Conservation (phyloP, 1,139 yeast genomes). For the Diutina ranongensis region DNA sequence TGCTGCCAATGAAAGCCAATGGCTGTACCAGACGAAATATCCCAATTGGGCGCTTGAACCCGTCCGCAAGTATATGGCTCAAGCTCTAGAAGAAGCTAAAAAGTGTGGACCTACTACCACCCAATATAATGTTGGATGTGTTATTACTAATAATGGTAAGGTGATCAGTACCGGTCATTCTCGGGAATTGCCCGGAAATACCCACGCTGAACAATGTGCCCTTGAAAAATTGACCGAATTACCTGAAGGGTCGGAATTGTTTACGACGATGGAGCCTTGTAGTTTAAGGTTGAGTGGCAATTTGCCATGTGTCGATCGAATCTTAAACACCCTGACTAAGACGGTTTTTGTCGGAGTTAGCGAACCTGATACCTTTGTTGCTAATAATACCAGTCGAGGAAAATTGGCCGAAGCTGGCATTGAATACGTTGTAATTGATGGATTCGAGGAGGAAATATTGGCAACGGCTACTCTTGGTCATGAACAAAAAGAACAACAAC, state of each 20-base stretch:
- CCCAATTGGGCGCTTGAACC: constrained; percentile 81
- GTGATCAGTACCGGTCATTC: constrained; percentile 76
- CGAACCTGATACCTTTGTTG: constrained; percentile 84
- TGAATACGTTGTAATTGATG: constrained; percentile 72
- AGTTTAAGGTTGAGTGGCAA: constrained; percentile 84
- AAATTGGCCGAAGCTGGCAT: constrained; percentile 46
- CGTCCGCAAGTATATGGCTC: constrained; percentile 42
- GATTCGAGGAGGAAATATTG: constrained; percentile 65
- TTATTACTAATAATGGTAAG: constrained; percentile 44
- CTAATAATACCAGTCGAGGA: constrained; percentile 54
- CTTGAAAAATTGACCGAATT: constrained; percentile 59
- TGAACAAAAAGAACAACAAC: no score
- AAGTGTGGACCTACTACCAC: constrained; percentile 78
- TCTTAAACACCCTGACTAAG: constrained; percentile 43
- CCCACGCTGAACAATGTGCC: constrained; percentile 97
- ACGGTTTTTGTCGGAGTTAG: constrained; percentile 85
- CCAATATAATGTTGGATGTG: constrained; percentile 92
- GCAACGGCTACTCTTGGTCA: constrained; percentile 75
- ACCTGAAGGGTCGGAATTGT: constrained; percentile 72
- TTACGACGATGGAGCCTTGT: constrained; percentile 98
- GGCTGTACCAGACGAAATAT: constrained; percentile 70
- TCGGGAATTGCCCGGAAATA: constrained; percentile 86
- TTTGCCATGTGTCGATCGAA: constrained; percentile 75
- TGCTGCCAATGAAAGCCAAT: constrained; percentile 35
- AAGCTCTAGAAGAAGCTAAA: constrained; percentile 67